Percentiles rank a stretch among this genome's conserved stretches.
Conservation (phyloP, 2,329 filamentous ascomycete species). For the Colletotrichum sp. region DNA sequence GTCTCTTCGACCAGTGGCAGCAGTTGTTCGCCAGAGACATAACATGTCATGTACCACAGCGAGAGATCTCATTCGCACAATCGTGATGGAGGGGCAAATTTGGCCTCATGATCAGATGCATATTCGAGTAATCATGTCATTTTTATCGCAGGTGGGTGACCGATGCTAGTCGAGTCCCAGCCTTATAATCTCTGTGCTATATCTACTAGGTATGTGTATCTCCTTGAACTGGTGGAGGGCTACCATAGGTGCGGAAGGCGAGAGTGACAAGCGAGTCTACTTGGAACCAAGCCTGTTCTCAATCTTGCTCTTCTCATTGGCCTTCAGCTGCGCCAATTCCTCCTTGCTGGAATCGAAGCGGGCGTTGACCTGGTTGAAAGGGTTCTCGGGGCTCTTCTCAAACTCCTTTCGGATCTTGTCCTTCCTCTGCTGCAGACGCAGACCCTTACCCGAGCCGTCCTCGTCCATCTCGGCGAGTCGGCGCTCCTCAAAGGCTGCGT, state of each 20-base stretch:
- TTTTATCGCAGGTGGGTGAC: background rate
- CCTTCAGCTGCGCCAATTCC: slow-evolving; percentile 71
- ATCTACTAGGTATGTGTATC: background rate
- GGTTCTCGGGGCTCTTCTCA: slow-evolving; percentile 92
- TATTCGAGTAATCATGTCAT: background rate
- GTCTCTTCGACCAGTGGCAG: background rate
- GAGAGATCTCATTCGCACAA: background rate
- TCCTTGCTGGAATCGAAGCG: slow-evolving; percentile 80
- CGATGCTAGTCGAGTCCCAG: background rate
- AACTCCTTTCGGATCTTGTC: slow-evolving; percentile 90
- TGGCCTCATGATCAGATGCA: slow-evolving; percentile 4
- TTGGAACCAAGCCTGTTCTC: slow-evolving; percentile 68
- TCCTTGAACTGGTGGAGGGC: background rate
- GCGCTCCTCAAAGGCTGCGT: slow-evolving; percentile 80
- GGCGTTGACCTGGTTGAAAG: slow-evolving; percentile 85
- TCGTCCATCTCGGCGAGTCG: slow-evolving; percentile 84
- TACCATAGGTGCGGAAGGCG: background rate
- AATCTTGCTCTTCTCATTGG: slow-evolving; percentile 73
- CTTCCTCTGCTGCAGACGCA: slow-evolving; percentile 84
- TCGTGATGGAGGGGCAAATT: background rate
- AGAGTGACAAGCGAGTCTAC: background rate
- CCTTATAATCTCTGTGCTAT: background rate
- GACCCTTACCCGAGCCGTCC: slow-evolving; percentile 73
- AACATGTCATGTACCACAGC: background rate
- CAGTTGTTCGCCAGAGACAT: background rate